Evolutionary conservation across 2,329 filamentous ascomycete species (phyloP).

Genomic region (Neodidymelliopsis sp.): DNA sequence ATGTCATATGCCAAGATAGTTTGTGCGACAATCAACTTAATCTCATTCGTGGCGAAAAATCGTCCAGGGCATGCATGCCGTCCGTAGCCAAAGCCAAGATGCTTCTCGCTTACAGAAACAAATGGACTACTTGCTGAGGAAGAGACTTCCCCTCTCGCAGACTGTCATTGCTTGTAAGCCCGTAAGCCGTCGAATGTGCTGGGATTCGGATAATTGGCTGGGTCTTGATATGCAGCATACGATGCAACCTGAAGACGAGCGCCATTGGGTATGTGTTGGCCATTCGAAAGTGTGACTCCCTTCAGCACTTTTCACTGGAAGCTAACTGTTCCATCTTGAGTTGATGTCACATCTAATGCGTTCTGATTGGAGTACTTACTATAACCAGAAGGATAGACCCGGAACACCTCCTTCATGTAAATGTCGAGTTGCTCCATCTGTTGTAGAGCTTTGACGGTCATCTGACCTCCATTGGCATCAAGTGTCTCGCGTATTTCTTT

Average conservation of each 20-base stretch:
- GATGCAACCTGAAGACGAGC: conserved; percentile 32
- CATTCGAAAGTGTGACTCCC: conserved; percentile 60
- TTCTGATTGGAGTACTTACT: conserved; percentile 11
- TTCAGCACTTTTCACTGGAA: conserved; percentile 60
- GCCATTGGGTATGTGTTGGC: conserved; percentile 53
- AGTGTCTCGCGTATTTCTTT: conserved; percentile 50
- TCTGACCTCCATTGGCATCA: conserved; percentile 34
- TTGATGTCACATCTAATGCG: not conserved
- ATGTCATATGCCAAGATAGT: conserved; percentile 37
- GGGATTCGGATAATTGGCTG: conserved; percentile 16
- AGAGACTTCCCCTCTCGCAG: conserved; percentile 13
- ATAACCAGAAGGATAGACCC: conserved; percentile 25
- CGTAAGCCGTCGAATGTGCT: conserved; percentile 32
- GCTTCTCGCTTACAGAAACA: conserved; percentile 32
- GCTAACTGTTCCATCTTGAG: conserved; percentile 38
- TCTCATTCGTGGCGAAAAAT: conserved; percentile 43
- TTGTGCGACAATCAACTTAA: conserved; percentile 40
- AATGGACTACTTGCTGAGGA: conserved; percentile 33
- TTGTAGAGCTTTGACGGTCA: conserved; percentile 31
- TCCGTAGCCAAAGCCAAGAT: conserved; percentile 38
- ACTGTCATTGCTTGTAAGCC: conserved; percentile 30
- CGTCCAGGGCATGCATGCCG: conserved; percentile 40
- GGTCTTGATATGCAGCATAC: conserved; percentile 28
- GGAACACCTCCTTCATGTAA: conserved; percentile 37
- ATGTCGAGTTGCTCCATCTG: conserved; percentile 37